A percentile compares a stretch with the other conserved stretches of the same genome.
Evolutionary conservation across 2,329 filamentous ascomycete species (phyloP).

Genomic region (Xylariaceae sp.): DNA sequence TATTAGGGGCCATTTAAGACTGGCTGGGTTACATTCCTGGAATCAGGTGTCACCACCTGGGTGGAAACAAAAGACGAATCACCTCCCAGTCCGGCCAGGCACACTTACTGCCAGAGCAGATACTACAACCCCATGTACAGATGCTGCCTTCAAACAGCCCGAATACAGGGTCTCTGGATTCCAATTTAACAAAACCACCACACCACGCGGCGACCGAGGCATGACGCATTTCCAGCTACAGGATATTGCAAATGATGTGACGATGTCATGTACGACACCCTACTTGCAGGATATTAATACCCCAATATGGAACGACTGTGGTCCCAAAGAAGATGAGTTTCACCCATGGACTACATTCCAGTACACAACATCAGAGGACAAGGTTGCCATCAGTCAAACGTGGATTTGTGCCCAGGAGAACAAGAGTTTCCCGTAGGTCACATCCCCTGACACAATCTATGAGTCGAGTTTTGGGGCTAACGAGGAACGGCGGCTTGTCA

Average conservation of each 20-base stretch:
- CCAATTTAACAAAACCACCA: slow-evolving; percentile 21
- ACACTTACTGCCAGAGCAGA: neutral
- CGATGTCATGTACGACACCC: slow-evolving; percentile 20
- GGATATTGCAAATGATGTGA: slow-evolving; percentile 16
- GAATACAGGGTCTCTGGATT: slow-evolving; percentile 16
- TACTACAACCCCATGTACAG: slow-evolving; percentile 13
- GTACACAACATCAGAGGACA: slow-evolving; percentile 6
- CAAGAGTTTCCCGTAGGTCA: slow-evolving; percentile 23
- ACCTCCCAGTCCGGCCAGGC: neutral
- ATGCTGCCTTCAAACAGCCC: slow-evolving; percentile 9
- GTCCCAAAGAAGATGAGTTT: slow-evolving; percentile 1
- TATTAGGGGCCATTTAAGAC: neutral
- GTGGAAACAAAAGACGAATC: neutral
- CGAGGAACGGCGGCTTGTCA: neutral
- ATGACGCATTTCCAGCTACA: slow-evolving; percentile 18
- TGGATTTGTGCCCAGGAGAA: slow-evolving; percentile 25
- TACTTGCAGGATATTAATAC: slow-evolving; percentile 21
- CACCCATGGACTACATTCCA: slow-evolving; percentile 19
- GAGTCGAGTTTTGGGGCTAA: neutral
- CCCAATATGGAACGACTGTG: slow-evolving; percentile 22
- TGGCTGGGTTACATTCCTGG: neutral
- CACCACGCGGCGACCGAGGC: slow-evolving; percentile 9
- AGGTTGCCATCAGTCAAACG: slow-evolving; percentile 17
- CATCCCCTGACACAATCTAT: neutral
- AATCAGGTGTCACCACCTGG: neutral